Base-by-base conservation (phyloP, 139 green algal species). In the Picocystis salinarum region DNA sequence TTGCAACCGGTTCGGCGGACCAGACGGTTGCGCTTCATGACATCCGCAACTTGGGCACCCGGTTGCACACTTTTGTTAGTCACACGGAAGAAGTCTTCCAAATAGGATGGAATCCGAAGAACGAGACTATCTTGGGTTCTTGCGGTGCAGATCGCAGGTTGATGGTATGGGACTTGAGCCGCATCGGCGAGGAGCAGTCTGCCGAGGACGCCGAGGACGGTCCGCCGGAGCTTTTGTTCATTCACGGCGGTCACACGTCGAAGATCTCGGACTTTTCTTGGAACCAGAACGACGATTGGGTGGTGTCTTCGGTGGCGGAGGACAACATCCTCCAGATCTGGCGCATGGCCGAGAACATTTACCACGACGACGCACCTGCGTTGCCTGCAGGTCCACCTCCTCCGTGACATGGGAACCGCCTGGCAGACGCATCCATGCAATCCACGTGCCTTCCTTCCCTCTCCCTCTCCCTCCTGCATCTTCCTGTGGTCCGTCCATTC, bases 241-340 rank as follows among this genome's bases (percentile, higher is more conserved):
- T 74, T 36, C 64, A 74, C 34, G 64, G 64, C 23, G 64, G 64
- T 4, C 64, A 74, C 56, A 74, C 64, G 7, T 25, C 47, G 20
- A 55, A 49, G 47, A 69, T 77, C 33, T 87, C 69, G 6, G 87
- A 98, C 70, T 93, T 97, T 53, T 62, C 77, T 1, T 98, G 82
- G 80, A 93, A 94, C 55, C 29, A 45, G n/a, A 69, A 71, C 46
- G 46, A 63, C 20, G 81, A 95, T 45, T 98, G 85, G 85, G 83
- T 96, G 39, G 42, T 91, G 17, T 76, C 88, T 4, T 84, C 64
- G 28, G 85, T 97, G 34, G 88, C 87, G 6, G 87, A 98, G 60
- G 87, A 98, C 69, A 98, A 98, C 73, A 94, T 97, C 40, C 62
- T 96, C 59, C 86, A 96, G 77, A 67, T 92, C 1, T 93, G 83